Percentiles rank a stretch among this genome's conserved stretches.
These are phyloP conservation scores for Pilaira anomala DNA, from an alignment of 192 early-diverging fungal species.

Conservation along the genomic window DNA sequence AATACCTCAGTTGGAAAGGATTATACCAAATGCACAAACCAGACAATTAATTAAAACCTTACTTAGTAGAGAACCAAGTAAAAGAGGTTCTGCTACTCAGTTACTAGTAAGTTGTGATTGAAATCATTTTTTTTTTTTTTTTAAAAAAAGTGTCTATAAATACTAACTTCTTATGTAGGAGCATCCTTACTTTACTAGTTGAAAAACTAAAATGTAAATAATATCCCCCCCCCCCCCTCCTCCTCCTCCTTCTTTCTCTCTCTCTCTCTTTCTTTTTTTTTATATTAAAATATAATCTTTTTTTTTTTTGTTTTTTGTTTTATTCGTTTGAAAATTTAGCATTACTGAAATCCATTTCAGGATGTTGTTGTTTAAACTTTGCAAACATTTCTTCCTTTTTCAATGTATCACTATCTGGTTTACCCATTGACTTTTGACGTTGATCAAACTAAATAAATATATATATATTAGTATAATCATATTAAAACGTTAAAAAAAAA, in stretches of 20 bases:
- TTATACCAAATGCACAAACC: slow-evolving; percentile 35
- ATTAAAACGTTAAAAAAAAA: too few species aligned
- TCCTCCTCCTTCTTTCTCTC: too few species aligned
- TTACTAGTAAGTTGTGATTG: slow-evolving; percentile 34
- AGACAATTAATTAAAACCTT: slow-evolving; percentile 39
- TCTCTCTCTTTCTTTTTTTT: not conserved
- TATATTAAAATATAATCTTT: not conserved
- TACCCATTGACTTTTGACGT: slow-evolving; percentile 74
- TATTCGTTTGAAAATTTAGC: slow-evolving; percentile 11
- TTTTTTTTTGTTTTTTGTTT: not conserved
- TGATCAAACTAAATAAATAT: slow-evolving; percentile 73
- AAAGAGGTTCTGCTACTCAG: slow-evolving; percentile 38
- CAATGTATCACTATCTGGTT: slow-evolving; percentile 74
- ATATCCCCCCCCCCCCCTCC: too few species aligned
- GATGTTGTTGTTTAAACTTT: slow-evolving; percentile 67
- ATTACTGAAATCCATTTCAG: slow-evolving; percentile 63
- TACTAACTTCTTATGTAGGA: not conserved
- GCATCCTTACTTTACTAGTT: not conserved
- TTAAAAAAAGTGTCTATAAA: too few species aligned
- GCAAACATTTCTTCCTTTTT: slow-evolving; percentile 74
- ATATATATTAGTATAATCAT: not conserved
- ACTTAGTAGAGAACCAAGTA: slow-evolving; percentile 38
- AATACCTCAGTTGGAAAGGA: slow-evolving; percentile 42
- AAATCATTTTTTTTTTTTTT: not conserved
- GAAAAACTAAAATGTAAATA: not conserved